Base-by-base conservation (phyloP, 192 early-diverging fungal genomes). In the Kappamyces sp. region DNA sequence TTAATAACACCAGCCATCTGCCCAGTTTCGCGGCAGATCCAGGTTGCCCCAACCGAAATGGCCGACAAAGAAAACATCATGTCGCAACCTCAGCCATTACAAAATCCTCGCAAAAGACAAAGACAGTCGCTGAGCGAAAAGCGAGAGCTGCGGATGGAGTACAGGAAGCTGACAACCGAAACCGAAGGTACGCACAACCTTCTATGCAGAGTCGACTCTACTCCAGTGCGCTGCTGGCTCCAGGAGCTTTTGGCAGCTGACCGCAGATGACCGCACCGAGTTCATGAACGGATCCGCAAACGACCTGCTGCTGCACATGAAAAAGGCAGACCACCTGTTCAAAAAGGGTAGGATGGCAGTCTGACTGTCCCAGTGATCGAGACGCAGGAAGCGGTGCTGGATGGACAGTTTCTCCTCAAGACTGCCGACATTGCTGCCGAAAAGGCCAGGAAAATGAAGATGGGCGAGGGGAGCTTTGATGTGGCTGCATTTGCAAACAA, bases 341-440 rank as follows among this genome's bases (percentile, higher is more conserved):
- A 15, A 48, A 6, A 44, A 55, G 34, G 67, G 67, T 68, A 32
- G 8, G 47, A 5, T 3, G 39, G 33, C 41, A 4, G 49, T 40
- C 23, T 23, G 23, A 23, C 23, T 23, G 50, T 61, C 4, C 12
- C 40, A 87, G 94, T 97, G 1, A 67, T 72, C 37, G 82, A 83
- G 55, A 84, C 90, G 0, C 83, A 89, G 32, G 95, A 98, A 76
- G 92, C 92, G 7, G 82, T 87, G 0, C 72, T 98, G 33, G 93
- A 98, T 80, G 84, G 91, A n/a, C 78, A 79, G 6, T 65, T 93
- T 2, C 73, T 98, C 13, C 76, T 92, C 5, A 53, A 84, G 9
- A 80, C 88, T 0, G 83, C 90, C 1, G 86, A 90, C 54, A 61
- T 92, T 33, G 79, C 80, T 42, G 82, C 83, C 6, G 83, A 90